These are phyloP conservation scores for Stylonectria norvegica DNA, from an alignment of 2,329 filamentous ascomycete genomes.

Conservation along the genomic window DNA sequence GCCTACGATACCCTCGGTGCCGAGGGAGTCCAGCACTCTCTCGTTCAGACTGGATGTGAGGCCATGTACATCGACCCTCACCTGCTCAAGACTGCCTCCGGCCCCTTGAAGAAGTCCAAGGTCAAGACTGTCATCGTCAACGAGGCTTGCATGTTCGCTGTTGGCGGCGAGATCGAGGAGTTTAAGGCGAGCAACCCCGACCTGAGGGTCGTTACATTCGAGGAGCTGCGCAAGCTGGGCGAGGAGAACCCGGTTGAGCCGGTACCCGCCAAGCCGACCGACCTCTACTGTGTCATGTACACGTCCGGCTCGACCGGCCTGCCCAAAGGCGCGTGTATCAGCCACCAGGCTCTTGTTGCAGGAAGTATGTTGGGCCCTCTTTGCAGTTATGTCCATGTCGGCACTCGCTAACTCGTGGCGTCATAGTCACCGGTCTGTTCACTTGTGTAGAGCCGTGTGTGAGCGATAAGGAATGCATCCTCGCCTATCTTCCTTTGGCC, in stretches of 20 bases:
- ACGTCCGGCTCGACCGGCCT: constrained; percentile 87
- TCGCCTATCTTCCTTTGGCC: constrained; percentile 90
- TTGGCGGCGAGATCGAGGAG: constrained; percentile 48
- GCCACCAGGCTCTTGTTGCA: constrained; percentile 75
- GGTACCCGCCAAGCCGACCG: constrained; percentile 67
- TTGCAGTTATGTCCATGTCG: neutral
- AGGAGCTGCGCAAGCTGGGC: constrained; percentile 55
- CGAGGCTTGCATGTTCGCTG: constrained; percentile 50
- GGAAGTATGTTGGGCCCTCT: constrained; percentile 48
- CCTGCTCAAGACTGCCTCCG: constrained; percentile 60
- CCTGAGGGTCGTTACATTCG: constrained; percentile 51
- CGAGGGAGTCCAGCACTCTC: constrained; percentile 79
- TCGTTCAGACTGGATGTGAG: constrained; percentile 74
- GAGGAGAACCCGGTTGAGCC: constrained; percentile 68
- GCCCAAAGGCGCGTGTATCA: constrained; percentile 84
- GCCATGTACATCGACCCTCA: constrained; percentile 86
- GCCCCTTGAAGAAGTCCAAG: constrained; percentile 54
- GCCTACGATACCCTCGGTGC: constrained; percentile 91
- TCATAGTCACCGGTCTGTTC: constrained; percentile 70
- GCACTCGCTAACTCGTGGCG: constrained; percentile 14
- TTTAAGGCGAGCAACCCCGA: constrained; percentile 56
- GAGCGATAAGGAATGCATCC: constrained; percentile 70
- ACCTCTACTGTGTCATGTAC: constrained; percentile 81
- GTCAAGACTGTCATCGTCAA: constrained; percentile 64
- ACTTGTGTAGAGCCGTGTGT: constrained; percentile 75